Evolutionary conservation across 140 eudicot genomes (phyloP).

Genomic region (Cichorium intybus): DNA sequence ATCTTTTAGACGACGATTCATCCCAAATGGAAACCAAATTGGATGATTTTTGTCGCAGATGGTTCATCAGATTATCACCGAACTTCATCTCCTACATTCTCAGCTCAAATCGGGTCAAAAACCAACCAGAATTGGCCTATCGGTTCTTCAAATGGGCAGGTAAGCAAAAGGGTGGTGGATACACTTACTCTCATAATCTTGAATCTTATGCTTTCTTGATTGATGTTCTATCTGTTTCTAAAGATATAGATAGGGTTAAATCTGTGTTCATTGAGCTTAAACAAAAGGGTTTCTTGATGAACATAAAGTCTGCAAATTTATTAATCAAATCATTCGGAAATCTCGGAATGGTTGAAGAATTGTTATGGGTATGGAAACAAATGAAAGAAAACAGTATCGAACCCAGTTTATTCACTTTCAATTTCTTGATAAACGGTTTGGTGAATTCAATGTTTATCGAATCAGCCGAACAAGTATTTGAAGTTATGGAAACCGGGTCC

Average conservation of each 20-base stretch:
- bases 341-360: constrained; percentile 87
- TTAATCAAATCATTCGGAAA: constrained; percentile 83
- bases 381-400: constrained; percentile 79
- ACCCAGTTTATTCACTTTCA: constrained; percentile 77
- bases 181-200: constrained; percentile 49
- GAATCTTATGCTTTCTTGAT: constrained; percentile 75
- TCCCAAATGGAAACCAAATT: constrained; percentile 52
- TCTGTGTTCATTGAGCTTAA: constrained; percentile 56
- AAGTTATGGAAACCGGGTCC: constrained; percentile 79
- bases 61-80: constrained; percentile 70
- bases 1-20: constrained; percentile 41
- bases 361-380: constrained; percentile 85
- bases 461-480: constrained; percentile 84
- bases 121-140: constrained; percentile 42
- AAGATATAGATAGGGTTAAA: constrained; percentile 49
- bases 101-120: constrained; percentile 35
- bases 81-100: constrained; percentile 56
- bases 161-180: constrained; percentile 59
- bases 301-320: constrained; percentile 49
- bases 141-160: constrained; percentile 89
- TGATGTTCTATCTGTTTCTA: constrained; percentile 43
- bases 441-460: constrained; percentile 77
- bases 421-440: constrained; percentile 79
- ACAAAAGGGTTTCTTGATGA: constrained; percentile 49
- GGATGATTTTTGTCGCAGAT: constrained; percentile 49